phyloP scores from a whole-genome alignment of 139 green algal species.

The Yamagishiella unicocca region DNA sequence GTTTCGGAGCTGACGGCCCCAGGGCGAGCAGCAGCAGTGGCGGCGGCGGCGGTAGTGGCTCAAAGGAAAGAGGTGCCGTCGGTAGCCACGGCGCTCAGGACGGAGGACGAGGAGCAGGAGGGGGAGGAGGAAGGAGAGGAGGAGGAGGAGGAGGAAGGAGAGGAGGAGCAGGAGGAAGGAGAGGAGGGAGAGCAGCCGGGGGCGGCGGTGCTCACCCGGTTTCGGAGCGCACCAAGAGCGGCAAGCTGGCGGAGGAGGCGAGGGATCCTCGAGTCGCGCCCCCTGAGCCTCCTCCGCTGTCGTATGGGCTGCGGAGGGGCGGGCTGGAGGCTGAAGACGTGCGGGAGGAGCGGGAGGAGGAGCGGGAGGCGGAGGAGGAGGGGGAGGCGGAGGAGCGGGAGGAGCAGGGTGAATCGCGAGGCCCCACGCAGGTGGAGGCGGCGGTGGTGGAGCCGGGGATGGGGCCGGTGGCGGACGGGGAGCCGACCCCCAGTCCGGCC shows the following conservation, averaged over 20 bases:
- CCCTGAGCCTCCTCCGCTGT: background rate
- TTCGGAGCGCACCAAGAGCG: background rate
- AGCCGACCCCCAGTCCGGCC: background rate
- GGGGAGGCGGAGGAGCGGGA: background rate
- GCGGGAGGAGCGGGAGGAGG: background rate
- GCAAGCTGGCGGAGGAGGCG: background rate
- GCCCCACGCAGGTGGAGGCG: background rate
- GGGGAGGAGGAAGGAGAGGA: too few species aligned
- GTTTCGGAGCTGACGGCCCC: too few species aligned
- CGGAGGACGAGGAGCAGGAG: too few species aligned
- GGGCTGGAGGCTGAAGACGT: background rate
- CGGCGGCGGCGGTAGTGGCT: too few species aligned
- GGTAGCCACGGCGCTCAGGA: too few species aligned
- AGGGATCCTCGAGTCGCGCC: background rate
- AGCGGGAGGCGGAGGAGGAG: background rate
- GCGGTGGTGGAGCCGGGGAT: background rate
- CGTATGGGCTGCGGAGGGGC: background rate
- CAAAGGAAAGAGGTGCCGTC: too few species aligned
- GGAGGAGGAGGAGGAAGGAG: too few species aligned
- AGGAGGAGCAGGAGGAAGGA: too few species aligned
- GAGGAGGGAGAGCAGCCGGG: too few species aligned
- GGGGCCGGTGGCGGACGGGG: background rate
- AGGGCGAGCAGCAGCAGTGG: too few species aligned
- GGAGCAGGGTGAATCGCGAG: background rate
- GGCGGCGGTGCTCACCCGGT: background rate